A percentile compares a stretch with the other conserved stretches of the same genome.
These are phyloP conservation scores for Taxillus chinensis DNA, from an alignment of 164 flowering plant genomes.

Conservation along the genomic window DNA sequence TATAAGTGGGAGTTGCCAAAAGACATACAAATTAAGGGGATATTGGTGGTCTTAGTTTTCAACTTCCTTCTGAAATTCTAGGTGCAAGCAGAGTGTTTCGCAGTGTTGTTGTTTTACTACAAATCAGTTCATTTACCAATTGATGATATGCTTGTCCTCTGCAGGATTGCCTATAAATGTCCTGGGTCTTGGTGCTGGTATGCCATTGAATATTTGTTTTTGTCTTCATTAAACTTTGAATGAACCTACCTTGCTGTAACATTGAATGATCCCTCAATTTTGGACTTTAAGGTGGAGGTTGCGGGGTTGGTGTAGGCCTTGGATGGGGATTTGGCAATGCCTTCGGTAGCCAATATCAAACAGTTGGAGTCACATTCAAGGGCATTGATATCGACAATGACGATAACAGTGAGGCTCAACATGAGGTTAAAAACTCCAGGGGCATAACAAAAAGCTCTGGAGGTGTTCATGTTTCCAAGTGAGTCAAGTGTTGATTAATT, in stretches of 20 bases:
- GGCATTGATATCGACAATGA: slow-evolving; percentile 39
- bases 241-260: background rate
- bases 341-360: slow-evolving; percentile 69
- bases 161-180: slow-evolving; percentile 70
- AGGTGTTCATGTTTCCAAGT: slow-evolving; percentile 13
- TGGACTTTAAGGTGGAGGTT: slow-evolving; percentile 70
- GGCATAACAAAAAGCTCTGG: slow-evolving; percentile 11
- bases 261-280: background rate
- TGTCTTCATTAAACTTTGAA: background rate
- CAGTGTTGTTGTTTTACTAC: too few species aligned
- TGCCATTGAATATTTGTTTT: background rate
- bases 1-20: too few species aligned
- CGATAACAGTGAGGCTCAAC: slow-evolving; percentile 11
- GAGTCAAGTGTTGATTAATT: background rate
- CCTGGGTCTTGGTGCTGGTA: slow-evolving; percentile 84
- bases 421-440: background rate
- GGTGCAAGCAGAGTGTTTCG: background rate
- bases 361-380: slow-evolving; percentile 47
- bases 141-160: slow-evolving; percentile 9
- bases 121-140: slow-evolving; percentile 2
- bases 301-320: slow-evolving; percentile 88
- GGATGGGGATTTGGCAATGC: slow-evolving; percentile 97
- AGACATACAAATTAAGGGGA: too few species aligned
- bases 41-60: too few species aligned
- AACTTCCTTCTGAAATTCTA: too few species aligned